Evolutionary conservation across 441 rosid species (phyloP), one percentile per base, ranked within the genome.

Genomic region (Erodium moschatum): DNA sequence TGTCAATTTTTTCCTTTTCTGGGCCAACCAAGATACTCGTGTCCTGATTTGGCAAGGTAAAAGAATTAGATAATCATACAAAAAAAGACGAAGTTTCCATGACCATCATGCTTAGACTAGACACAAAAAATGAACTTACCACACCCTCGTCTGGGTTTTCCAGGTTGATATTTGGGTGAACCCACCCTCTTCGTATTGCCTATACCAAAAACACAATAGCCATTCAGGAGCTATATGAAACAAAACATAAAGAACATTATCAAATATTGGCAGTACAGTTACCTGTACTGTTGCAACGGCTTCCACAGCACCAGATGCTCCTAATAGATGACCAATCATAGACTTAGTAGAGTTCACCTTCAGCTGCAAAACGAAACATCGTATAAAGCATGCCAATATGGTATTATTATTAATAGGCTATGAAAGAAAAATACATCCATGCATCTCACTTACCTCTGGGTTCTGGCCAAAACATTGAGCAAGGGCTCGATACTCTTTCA

Each of bases 111-210:
- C 38, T 0, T 33, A 16, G 44, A 48, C 33, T 12, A 40, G 65
- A 38, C 10, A 5, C 46, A 70, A 12, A 16, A 71, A 33, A 66
- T 64, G 16, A 67, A 77, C 83, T 69, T 85, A 94, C 99, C 89
- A 94, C 89, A 79, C 85, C 90, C 70, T 72, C 70, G 65, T 88
- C 99, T 60, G 99, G 97, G 76, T 80, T 83, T 77, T 94, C 97
- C 60, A 94, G 85, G 78, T 94, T 94, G 81, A 94, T 78, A 81
- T 94, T 94, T 71, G 99, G 99, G 84, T 94, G 99, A 76, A 94
- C 81, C 97, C 97, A 94, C 66, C 99, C 97, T 5, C 96, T 94
- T 68, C 83, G 79, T 83, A 94, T 94, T 70, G 97, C 99, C 99
- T 94, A 33, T 33, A 33, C 38, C 38, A 33, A 33, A 5, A 33